Base-by-base conservation (phyloP, 352 stramenopile species). In the Globisporangium megalacanthum region DNA sequence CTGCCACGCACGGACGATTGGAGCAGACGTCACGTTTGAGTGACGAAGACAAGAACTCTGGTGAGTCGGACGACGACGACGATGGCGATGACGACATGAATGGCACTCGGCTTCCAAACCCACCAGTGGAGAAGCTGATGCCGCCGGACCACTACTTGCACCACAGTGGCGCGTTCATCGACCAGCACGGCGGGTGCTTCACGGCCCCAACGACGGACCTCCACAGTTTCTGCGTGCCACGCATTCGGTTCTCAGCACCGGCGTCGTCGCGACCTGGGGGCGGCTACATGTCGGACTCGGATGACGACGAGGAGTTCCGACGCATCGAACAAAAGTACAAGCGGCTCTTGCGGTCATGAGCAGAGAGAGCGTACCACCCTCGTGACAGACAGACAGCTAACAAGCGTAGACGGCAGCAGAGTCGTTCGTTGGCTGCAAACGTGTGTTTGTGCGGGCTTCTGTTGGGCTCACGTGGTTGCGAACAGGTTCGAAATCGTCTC, bases 281-380 rank as follows among this genome's bases (percentile, higher is more conserved):
- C 9, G 35, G 49, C 8, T 53, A 68, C 50, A 42, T 62, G 0
- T 86, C 73, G 5, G 82, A 92, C 60, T 90, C 82, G 20, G 82
- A 92, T 29, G 73, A 82, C 44, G 82, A 82, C 44, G 82, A 90
- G 45, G 82, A 92, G 55, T 72, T 90, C 31, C 69, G 75, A 8
- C 72, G 77, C 57, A 92, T 92, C 41, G 79, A 90, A 61, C 70
- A 83, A 33, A 92, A 92, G 52, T 92, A 92, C 60, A 76, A 73
- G 52, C 64, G 60, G 25, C 58, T 83, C 31, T 67, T 86, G 56
- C 58, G 61, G 44, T 58, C 61, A 14, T 79, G 56, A 75, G n/a
- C 35, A n/a, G n/a, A 29, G 2, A 20, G 39, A 45, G 14, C 14
- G 39, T 3, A 13, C 6, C 4, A 13, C 6, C 4, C 15, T 29